These are phyloP conservation scores for Cyberlindnera maritima DNA, from an alignment of 805 yeast genomes.

Conservation along the genomic window DNA sequence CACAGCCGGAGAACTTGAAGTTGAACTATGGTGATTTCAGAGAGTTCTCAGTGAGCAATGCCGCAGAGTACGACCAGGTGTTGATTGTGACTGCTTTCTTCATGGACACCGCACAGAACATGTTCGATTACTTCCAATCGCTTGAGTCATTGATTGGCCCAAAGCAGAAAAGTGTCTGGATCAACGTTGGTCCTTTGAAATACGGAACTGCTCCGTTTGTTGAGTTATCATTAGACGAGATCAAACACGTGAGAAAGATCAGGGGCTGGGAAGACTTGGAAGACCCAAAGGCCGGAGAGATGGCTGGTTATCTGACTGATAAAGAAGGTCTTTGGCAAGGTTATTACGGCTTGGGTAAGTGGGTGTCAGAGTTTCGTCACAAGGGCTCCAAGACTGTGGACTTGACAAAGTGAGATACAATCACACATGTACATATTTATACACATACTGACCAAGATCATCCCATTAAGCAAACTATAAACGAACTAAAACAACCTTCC, in stretches of 20 bases:
- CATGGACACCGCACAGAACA: conserved; percentile 88
- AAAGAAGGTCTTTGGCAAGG: conserved; percentile 72
- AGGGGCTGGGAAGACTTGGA: conserved; percentile 63
- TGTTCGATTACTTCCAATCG: conserved; percentile 69
- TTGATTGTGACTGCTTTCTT: conserved; percentile 72
- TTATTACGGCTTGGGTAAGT: conserved; percentile 62
- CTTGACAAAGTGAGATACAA: neutral
- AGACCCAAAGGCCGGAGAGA: conserved; percentile 32
- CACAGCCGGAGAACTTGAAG: conserved; percentile 46
- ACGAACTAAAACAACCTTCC: neutral
- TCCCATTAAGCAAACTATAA: no score
- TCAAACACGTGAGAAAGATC: conserved; percentile 45
- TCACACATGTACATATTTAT: neutral
- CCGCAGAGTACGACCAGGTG: conserved; percentile 39
- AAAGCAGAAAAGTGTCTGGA: conserved; percentile 62
- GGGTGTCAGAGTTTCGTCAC: conserved; percentile 35
- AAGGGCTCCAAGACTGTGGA: neutral
- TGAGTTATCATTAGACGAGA: conserved; percentile 73
- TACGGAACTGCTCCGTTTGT: conserved; percentile 83
- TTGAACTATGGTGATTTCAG: conserved; percentile 65
- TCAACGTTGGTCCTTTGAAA: conserved; percentile 88
- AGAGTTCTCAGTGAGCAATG: conserved; percentile 38
- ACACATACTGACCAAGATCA: neutral
- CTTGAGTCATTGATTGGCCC: conserved; percentile 46
- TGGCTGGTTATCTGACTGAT: conserved; percentile 68